A percentile compares a stretch with the other conserved stretches of the same genome.
Conservation (phyloP, 768 basidiomycete species). For the Pulveroboletus sp. region DNA sequence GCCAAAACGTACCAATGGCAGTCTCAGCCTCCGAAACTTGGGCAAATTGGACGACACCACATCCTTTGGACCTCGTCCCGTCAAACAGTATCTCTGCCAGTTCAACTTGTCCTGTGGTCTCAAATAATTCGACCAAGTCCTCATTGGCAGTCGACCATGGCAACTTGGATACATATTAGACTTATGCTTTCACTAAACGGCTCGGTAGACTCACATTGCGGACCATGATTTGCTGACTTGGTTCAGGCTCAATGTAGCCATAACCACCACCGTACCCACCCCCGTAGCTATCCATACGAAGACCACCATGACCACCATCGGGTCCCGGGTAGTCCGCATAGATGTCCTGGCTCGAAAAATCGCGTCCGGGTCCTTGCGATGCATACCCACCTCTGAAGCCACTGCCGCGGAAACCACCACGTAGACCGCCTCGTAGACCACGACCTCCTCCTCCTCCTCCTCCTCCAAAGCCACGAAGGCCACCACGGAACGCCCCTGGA, state of each 20-base stretch:
- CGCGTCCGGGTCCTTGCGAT: constrained; percentile 45
- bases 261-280: constrained; percentile 38
- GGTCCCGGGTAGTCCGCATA: constrained; percentile 93
- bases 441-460: constrained; percentile 41
- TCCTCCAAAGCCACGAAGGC: constrained; percentile 49
- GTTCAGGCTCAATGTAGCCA: constrained; percentile 60
- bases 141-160: constrained; percentile 99
- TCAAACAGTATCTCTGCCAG: constrained; percentile 94
- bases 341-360: constrained; percentile 83
- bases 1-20: constrained; percentile 63
- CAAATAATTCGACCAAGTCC: constrained; percentile 95
- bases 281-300: constrained; percentile 35
- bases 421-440: constrained; percentile 18
- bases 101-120: constrained; percentile 94
- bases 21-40: constrained; percentile 88
- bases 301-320: constrained; percentile 41
- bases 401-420: constrained; percentile 49
- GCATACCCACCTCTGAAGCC: constrained; percentile 58
- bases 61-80: constrained; percentile 87
- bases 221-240: constrained; percentile 97
- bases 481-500: constrained; percentile 51
- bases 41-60: constrained; percentile 93
- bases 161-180: constrained; percentile 45
- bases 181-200: not conserved
- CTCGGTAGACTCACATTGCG: constrained; percentile 72